phyloP scores from a whole-genome alignment of 2,329 filamentous ascomycete species.

The Fonsecaea pedrosoi region DNA sequence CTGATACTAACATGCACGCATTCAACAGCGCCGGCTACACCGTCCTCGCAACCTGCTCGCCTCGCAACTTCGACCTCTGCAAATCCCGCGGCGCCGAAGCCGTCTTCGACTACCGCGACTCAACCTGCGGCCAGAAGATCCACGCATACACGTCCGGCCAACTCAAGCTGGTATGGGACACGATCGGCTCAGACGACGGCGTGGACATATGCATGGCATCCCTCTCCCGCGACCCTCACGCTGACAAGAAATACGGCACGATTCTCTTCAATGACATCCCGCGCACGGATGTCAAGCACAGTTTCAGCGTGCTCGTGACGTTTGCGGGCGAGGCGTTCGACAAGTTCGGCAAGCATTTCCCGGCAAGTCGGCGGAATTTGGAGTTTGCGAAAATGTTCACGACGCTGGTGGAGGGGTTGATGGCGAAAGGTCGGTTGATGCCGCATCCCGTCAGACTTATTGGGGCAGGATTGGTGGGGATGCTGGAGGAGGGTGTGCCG shows the following conservation, averaged over 20 bases:
- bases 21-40: slow-evolving; percentile 45
- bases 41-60: slow-evolving; percentile 50
- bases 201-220: slow-evolving; percentile 45
- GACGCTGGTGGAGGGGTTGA: slow-evolving; percentile 48
- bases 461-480: slow-evolving; percentile 50
- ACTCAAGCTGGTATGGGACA: slow-evolving; percentile 48
- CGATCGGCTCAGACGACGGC: slow-evolving; percentile 42
- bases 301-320: slow-evolving; percentile 45
- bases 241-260: slow-evolving; percentile 43
- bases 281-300: slow-evolving; percentile 44
- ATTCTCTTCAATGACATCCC: slow-evolving; percentile 40
- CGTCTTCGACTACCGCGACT: slow-evolving; percentile 56
- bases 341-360: slow-evolving; percentile 22
- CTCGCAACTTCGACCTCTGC: slow-evolving; percentile 53
- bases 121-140: slow-evolving; percentile 43
- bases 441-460: slow-evolving; percentile 53
- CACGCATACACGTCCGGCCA: slow-evolving; percentile 46
- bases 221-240: slow-evolving; percentile 42
- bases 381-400: slow-evolving; percentile 53
- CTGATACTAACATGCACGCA: too few relatives aligned
- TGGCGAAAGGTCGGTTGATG: slow-evolving; percentile 52
- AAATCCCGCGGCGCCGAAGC: slow-evolving; percentile 52
- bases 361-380: slow-evolving; percentile 46
- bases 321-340: slow-evolving; percentile 44
- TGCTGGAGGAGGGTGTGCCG: slow-evolving; percentile 53